Percentiles rank a stretch among this genome's conserved stretches.
Conservation (phyloP, 2,329 filamentous ascomycete species). For the Fusarium fracticaudum region DNA sequence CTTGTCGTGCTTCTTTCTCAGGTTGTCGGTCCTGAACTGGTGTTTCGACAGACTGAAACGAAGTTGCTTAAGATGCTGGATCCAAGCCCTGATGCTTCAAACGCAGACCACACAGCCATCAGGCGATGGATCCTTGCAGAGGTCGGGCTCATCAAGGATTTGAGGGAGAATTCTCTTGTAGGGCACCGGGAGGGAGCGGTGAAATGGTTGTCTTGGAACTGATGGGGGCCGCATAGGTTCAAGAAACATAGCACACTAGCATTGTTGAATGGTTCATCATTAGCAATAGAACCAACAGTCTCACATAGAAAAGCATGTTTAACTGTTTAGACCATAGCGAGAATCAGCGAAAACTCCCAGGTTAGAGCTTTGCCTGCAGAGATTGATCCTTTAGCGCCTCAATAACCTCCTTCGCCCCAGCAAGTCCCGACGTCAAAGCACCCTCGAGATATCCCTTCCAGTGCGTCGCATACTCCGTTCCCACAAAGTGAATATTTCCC, state of each 20-base stretch:
- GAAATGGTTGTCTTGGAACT: neutral
- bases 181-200: too few relatives aligned
- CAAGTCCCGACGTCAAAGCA: constrained; percentile 50
- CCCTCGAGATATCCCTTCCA: constrained; percentile 66
- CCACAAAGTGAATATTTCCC: constrained; percentile 59
- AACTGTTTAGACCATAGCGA: too few relatives aligned
- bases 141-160: too few relatives aligned
- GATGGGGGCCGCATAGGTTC: neutral
- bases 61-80: too few relatives aligned
- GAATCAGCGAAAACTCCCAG: neutral
- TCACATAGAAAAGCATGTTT: accelerated
- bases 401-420: constrained; percentile 54
- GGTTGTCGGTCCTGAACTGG: accelerated
- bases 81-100: too few relatives aligned
- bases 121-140: too few relatives aligned
- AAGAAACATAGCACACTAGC: neutral
- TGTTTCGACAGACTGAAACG: too few relatives aligned
- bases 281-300: neutral
- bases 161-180: too few relatives aligned
- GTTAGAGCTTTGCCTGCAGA: constrained; percentile 12
- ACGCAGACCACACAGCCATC: too few relatives aligned
- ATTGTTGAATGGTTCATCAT: neutral
- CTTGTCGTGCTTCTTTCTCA: neutral
- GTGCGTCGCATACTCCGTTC: constrained; percentile 57
- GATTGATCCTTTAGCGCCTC: constrained; percentile 18